Percentiles rank a stretch among this genome's conserved stretches.
Evolutionary conservation across 2,329 filamentous ascomycete species (phyloP).

Genomic region (Aspergillus luchuensis): DNA sequence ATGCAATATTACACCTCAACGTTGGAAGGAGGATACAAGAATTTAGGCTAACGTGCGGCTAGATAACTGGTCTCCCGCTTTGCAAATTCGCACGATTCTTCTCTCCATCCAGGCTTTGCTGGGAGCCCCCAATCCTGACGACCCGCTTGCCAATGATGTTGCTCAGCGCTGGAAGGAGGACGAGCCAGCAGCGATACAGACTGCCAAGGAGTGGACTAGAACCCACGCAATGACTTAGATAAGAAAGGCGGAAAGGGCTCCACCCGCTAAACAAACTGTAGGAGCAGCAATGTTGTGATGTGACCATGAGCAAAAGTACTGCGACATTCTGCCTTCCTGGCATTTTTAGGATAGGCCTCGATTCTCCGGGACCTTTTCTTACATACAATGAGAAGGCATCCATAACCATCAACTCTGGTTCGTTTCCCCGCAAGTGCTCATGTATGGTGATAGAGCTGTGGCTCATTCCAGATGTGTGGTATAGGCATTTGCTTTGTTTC

Average conservation of each 20-base stretch:
- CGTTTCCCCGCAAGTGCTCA: not conserved
- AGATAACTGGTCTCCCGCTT: constrained; percentile 98
- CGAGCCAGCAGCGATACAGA: constrained; percentile 87
- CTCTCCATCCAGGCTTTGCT: constrained; percentile 96
- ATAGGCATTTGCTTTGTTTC: not conserved
- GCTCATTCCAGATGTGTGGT: constrained; percentile 1
- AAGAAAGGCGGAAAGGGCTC: constrained; percentile 6
- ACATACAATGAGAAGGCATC: constrained; percentile 7
- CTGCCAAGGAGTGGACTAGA: constrained; percentile 87
- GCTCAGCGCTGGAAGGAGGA: constrained; percentile 98
- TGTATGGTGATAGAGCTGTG: not conserved
- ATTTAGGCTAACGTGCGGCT: constrained; percentile 18
- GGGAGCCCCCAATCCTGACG: constrained; percentile 94
- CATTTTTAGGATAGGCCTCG: constrained; percentile 19
- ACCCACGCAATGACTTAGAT: constrained; percentile 68
- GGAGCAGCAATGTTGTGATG: constrained; percentile 29
- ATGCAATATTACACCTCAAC: constrained; percentile 35
- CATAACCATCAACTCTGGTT: not conserved
- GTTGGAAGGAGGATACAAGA: not conserved
- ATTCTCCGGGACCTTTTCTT: constrained; percentile 9
- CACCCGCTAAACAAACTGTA: constrained; percentile 17
- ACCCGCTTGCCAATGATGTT: constrained; percentile 96
- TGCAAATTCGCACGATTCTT: constrained; percentile 98
- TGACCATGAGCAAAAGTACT: constrained; percentile 35
- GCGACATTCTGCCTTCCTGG: constrained; percentile 18